Percentiles rank a stretch among this genome's conserved stretches.
Conservation (phyloP, 148 eudicot species). For the Nepenthes gracilis region DNA sequence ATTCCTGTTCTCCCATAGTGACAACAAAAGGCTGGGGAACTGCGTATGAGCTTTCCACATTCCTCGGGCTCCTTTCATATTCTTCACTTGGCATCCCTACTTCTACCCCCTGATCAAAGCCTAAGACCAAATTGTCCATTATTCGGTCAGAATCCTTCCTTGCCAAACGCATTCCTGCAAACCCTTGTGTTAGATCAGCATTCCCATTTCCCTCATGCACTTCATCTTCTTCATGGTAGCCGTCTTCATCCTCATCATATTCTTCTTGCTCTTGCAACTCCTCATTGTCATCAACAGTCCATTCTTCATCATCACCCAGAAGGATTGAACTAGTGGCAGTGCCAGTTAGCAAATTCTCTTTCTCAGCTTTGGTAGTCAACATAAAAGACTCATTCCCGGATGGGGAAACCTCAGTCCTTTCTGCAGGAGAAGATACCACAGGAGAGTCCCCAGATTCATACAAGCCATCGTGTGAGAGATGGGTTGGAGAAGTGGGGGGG, state of each 20-base stretch:
- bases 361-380: constrained; percentile 21
- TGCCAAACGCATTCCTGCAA: constrained; percentile 50
- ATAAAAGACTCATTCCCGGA: constrained; percentile 26
- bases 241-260: constrained; percentile 82
- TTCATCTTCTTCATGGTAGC: constrained; percentile 79
- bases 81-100: constrained; percentile 71
- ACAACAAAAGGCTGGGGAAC: constrained; percentile 27
- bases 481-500: constrained; percentile 84
- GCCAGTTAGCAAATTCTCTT: constrained; percentile 15
- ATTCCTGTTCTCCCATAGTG: constrained; percentile 18
- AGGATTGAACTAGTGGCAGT: constrained; percentile 33
- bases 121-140: constrained; percentile 71
- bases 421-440: constrained; percentile 23
- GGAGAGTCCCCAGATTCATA: constrained; percentile 70
- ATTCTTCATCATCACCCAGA: constrained; percentile 78
- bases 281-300: constrained; percentile 58
- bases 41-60: constrained; percentile 23
- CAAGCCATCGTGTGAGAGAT: constrained; percentile 82
- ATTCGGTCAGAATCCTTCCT: constrained; percentile 30
- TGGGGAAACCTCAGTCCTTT: constrained; percentile 23
- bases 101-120: constrained; percentile 94
- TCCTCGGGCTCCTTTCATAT: constrained; percentile 37
- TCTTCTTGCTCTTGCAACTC: constrained; percentile 74
- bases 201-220: constrained; percentile 55
- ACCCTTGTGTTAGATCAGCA: constrained; percentile 41